These are phyloP conservation scores for Elsinoe arachidis DNA, from an alignment of 2,329 filamentous ascomycete genomes.

Conservation along the genomic window DNA sequence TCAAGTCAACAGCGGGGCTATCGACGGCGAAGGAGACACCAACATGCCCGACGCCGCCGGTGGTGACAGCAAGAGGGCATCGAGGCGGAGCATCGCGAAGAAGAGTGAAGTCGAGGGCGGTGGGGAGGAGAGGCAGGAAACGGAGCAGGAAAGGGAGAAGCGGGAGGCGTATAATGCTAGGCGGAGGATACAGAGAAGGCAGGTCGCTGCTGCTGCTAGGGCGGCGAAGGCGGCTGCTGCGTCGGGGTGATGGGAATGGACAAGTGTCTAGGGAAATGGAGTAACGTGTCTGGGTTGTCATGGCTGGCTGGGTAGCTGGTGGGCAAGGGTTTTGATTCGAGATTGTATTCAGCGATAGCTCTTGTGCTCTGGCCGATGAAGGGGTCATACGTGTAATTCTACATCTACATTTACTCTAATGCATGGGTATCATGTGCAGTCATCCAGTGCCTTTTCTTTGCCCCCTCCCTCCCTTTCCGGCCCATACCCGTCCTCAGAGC, in stretches of 20 bases:
- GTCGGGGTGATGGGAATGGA: background rate
- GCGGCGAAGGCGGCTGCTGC: background rate
- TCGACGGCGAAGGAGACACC: background rate
- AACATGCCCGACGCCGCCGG: background rate
- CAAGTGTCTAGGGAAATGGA: background rate
- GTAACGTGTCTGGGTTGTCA: background rate
- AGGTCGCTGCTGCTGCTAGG: background rate
- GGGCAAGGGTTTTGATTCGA: background rate
- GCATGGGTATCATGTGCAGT: background rate
- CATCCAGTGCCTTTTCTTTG: background rate
- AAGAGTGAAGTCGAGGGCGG: slow-evolving; percentile 9
- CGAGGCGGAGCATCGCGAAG: background rate
- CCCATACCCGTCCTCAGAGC: background rate
- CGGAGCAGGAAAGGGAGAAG: slow-evolving; percentile 14
- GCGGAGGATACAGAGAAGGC: slow-evolving; percentile 13
- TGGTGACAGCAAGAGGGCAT: slow-evolving; percentile 6
- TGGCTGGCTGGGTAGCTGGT: background rate
- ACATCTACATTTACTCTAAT: background rate
- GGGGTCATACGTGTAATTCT: slow-evolving; percentile 1
- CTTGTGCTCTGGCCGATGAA: background rate
- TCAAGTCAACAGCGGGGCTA: background rate
- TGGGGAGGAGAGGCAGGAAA: slow-evolving; percentile 4
- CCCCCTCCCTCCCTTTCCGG: background rate
- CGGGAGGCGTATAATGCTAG: slow-evolving; percentile 16
- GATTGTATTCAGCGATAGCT: slow-evolving; percentile 5